Conservation (phyloP, 306 rosid genomes). For the Acmispon strigosus region DNA sequence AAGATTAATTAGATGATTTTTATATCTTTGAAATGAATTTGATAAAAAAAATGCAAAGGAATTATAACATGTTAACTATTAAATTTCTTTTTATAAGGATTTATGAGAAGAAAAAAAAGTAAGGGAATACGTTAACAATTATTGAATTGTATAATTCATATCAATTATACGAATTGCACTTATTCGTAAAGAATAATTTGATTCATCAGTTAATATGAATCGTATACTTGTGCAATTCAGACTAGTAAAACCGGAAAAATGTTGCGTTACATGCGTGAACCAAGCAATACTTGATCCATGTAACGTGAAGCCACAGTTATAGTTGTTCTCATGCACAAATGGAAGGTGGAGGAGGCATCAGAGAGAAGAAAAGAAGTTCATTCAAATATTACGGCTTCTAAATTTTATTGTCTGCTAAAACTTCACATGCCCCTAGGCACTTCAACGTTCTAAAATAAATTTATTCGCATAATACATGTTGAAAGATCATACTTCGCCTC, state of each 20-base stretch:
- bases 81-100: too few relatives aligned
- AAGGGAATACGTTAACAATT: too few relatives aligned
- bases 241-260: neutral
- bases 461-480: slow-evolving; percentile 42
- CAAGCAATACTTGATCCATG: neutral
- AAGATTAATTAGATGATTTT: too few relatives aligned
- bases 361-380: neutral
- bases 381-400: neutral
- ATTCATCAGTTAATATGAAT: too few relatives aligned
- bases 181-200: too few relatives aligned
- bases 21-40: too few relatives aligned
- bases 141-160: too few relatives aligned
- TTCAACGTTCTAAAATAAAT: slow-evolving; percentile 20
- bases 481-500: slow-evolving; percentile 28
- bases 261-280: neutral
- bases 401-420: neutral
- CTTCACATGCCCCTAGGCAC: slow-evolving; percentile 12
- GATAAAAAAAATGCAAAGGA: too few relatives aligned
- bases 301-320: neutral
- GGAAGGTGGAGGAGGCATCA: neutral
- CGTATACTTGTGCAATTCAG: too few relatives aligned
- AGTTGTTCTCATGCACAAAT: neutral
- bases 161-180: too few relatives aligned
- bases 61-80: too few relatives aligned
- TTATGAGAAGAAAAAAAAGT: too few relatives aligned